These are phyloP conservation scores for Chlorella vulgaris DNA, from an alignment of 139 green algal genomes.

Conservation along the genomic window DNA sequence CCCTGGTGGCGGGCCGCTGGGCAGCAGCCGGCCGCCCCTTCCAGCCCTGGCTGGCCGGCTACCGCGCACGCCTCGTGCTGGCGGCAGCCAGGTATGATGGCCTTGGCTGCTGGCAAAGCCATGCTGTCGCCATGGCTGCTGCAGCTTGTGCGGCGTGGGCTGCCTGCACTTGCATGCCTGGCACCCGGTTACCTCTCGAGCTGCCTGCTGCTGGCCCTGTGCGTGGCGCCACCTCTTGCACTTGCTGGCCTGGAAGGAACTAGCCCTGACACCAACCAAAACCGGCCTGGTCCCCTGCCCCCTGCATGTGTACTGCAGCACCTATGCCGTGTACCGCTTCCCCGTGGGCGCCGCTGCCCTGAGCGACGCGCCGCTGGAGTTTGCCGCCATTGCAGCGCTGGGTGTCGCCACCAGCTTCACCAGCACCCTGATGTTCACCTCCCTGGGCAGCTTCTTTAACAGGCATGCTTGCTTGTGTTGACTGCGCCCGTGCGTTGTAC, in stretches of 20 bases:
- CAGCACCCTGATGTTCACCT: slow-evolving; percentile 90
- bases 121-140: too few relatives aligned
- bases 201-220: too few relatives aligned
- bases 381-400: slow-evolving; percentile 59
- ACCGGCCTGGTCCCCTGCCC: too few relatives aligned
- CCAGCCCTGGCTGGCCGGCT: slow-evolving; percentile 75
- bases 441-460: slow-evolving; percentile 86
- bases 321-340: slow-evolving; percentile 41
- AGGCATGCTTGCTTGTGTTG: background rate
- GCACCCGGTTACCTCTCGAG: background rate
- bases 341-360: slow-evolving; percentile 48
- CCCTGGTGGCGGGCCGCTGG: slow-evolving; percentile 81
- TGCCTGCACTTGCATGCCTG: background rate
- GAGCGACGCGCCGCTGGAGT: slow-evolving; percentile 47
- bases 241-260: too few relatives aligned
- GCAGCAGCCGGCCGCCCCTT: slow-evolving; percentile 58
- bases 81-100: slow-evolving; percentile 36
- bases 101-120: background rate
- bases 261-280: too few relatives aligned
- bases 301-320: slow-evolving; percentile 28
- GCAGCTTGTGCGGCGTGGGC: too few relatives aligned
- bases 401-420: slow-evolving; percentile 76
- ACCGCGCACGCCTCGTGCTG: slow-evolving; percentile 60
- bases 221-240: too few relatives aligned
- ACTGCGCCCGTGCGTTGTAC: too few relatives aligned